Conservation (phyloP, 805 yeast species). For the Candida gorgasii region DNA sequence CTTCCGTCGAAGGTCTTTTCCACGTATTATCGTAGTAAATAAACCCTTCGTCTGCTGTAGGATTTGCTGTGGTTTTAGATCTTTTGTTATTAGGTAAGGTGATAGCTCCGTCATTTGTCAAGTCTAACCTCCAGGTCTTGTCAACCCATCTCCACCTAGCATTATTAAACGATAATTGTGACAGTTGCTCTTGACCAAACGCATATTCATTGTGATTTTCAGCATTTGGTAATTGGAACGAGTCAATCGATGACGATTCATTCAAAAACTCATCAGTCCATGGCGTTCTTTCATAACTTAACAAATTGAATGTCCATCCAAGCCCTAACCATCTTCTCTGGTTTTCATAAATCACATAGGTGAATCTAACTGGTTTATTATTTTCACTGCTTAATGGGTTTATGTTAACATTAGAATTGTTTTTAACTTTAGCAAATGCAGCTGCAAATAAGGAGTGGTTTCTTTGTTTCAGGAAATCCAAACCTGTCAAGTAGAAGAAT, state of each 20-base stretch:
- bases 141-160: slow-evolving; percentile 96
- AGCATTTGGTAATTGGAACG: slow-evolving; percentile 78
- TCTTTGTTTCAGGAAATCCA: slow-evolving; percentile 60
- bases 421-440: slow-evolving; percentile 55
- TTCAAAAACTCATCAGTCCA: slow-evolving; percentile 97
- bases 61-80: slow-evolving; percentile 61
- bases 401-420: slow-evolving; percentile 27
- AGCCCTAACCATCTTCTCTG: slow-evolving; percentile 97
- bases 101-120: slow-evolving; percentile 84
- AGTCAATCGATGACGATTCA: slow-evolving; percentile 75
- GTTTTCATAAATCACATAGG: slow-evolving; percentile 90
- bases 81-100: slow-evolving; percentile 64
- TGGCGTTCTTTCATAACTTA: slow-evolving; percentile 90
- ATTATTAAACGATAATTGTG: slow-evolving; percentile 26
- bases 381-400: slow-evolving; percentile 19
- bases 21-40: slow-evolving; percentile 91
- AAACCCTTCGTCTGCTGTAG: slow-evolving; percentile 79
- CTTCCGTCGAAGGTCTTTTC: slow-evolving; percentile 88
- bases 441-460: slow-evolving; percentile 53
- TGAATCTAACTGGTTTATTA: slow-evolving; percentile 67
- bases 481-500: slow-evolving; percentile 82
- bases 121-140: slow-evolving; percentile 85
- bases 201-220: slow-evolving; percentile 33
- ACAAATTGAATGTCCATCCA: slow-evolving; percentile 93
- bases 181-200: slow-evolving; percentile 24